Base-by-base conservation (phyloP, 2,329 filamentous ascomycete genomes). In the Shiraia bambusicola region DNA sequence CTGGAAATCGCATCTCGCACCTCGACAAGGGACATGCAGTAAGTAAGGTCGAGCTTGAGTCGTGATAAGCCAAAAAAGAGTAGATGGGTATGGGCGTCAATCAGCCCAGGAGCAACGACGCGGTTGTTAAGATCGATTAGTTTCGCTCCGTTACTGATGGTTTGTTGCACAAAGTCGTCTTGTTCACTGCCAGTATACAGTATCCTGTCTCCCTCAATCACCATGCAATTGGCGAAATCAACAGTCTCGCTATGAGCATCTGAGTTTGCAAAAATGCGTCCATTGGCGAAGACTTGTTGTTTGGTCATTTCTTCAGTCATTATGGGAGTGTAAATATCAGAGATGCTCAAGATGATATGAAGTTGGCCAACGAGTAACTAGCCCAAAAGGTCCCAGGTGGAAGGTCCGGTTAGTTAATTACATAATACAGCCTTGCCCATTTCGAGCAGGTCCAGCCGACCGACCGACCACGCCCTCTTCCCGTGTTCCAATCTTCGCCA, bases 21-120 rank as follows among this genome's bases (percentile, higher is more conserved):
- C 43, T 76, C 74, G 6, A 63, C 57, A 1, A 78, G 65, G 27
- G 60, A 61, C 35, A 65, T 66, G 69, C 76, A 78, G 15, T 46
- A 17, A 24, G 69, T 67, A 2, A 79, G 67, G 30, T 69, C 66
- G 25, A 73, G 61, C 54, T 77, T 78, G 45, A 68, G 66, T 14
- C 77, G 67, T 2, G 75, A 71, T 53, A 76, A 71, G 6, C 76
- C 76, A 32, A 78, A 69, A 28, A 76, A 70, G 39, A 78, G 68
- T 6, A 79, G 61, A 56, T 79, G 76, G 61, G 77, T 74, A 55
- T 79, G 76, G 0, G 75, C 76, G 45, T 79, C 76, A 34, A 79
- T 69, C 52, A 79, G 78, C 12, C 76, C 75, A 0, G 76, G 76
- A 2, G 79, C 61, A 11, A 78, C 63, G 2, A 69, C 50, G 2